Percentiles rank a stretch among this genome's conserved stretches.
phyloP scores from a whole-genome alignment of 176 grass and related monocot genomes.

The Dendrocalamus sinicus region DNA sequence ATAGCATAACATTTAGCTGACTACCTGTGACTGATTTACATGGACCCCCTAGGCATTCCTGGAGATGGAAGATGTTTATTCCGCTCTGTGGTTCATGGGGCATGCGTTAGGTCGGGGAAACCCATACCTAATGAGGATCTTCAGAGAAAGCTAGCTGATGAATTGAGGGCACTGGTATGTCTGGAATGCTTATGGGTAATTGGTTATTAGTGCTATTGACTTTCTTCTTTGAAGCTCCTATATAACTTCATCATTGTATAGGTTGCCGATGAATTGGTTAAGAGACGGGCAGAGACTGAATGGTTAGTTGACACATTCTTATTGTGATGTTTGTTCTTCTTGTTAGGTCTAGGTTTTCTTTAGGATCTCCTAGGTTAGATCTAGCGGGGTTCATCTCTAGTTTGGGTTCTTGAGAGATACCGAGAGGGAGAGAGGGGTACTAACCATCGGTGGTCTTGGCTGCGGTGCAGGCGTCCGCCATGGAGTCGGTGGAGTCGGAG shows the following conservation, averaged over 20 bases:
- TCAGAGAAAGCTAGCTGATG: conserved; percentile 86
- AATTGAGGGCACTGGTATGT: conserved; percentile 74
- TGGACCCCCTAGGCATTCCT: conserved; percentile 68
- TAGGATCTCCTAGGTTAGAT: too few relatives aligned
- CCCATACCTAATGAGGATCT: conserved; percentile 64
- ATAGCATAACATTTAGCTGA: background rate
- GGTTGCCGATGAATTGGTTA: conserved; percentile 90
- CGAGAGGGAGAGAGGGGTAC: too few relatives aligned
- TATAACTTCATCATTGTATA: conserved; percentile 36
- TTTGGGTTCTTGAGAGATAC: too few relatives aligned
- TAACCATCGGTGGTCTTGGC: too few relatives aligned
- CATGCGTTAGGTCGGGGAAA: conserved; percentile 58
- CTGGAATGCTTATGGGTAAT: background rate
- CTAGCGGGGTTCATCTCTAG: too few relatives aligned
- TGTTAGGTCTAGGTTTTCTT: too few relatives aligned
- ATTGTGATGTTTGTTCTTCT: conserved; percentile 15
- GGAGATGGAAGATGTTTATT: conserved; percentile 92
- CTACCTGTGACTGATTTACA: conserved; percentile 17
- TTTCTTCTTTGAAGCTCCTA: conserved; percentile 6
- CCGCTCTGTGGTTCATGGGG: conserved; percentile 81
- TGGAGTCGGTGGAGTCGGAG: too few relatives aligned
- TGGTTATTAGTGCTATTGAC: conserved; percentile 6
- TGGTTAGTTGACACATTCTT: conserved; percentile 56
- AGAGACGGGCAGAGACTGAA: conserved; percentile 76
- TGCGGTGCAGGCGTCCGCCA: too few relatives aligned